These are phyloP conservation scores for Penicillium waksmanii DNA, from an alignment of 495 filamentous ascomycete species.

Conservation along the genomic window DNA sequence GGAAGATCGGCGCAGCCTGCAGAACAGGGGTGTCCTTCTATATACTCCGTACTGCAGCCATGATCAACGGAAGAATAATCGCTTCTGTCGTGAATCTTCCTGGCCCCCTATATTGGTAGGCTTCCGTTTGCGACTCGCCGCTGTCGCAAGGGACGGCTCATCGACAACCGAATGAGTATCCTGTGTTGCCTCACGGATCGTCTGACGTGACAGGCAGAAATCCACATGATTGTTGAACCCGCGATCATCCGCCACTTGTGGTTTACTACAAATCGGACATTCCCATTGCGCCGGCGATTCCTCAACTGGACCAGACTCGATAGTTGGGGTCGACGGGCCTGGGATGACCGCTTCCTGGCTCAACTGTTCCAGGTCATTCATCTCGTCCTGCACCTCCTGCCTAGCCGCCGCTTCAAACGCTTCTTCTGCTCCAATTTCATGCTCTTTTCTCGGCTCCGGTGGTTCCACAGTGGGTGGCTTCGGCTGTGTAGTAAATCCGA, in stretches of 20 bases:
- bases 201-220: conserved; percentile 81
- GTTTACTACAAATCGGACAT: conserved; percentile 82
- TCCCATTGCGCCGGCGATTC: conserved; percentile 64
- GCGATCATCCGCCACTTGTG: conserved; percentile 74
- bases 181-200: conserved; percentile 80
- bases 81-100: conserved; percentile 41
- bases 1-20: neutral
- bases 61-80: conserved; percentile 42
- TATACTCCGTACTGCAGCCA: neutral
- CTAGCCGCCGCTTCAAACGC: conserved; percentile 68
- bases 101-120: conserved; percentile 18
- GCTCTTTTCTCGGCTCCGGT: conserved; percentile 39
- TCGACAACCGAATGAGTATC: conserved; percentile 27
- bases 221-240: conserved; percentile 94
- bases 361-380: conserved; percentile 63
- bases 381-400: conserved; percentile 66
- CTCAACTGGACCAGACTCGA: neutral
- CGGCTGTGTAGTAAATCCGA: conserved; percentile 55
- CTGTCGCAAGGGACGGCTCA: conserved; percentile 5
- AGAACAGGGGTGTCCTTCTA: neutral
- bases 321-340: conserved; percentile 4
- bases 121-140: conserved; percentile 37
- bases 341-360: conserved; percentile 57
- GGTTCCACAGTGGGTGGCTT: conserved; percentile 12
- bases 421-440: conserved; percentile 71